These are phyloP conservation scores for Hypericum perforatum DNA, from an alignment of 345 rosid genomes.

Conservation along the genomic window DNA sequence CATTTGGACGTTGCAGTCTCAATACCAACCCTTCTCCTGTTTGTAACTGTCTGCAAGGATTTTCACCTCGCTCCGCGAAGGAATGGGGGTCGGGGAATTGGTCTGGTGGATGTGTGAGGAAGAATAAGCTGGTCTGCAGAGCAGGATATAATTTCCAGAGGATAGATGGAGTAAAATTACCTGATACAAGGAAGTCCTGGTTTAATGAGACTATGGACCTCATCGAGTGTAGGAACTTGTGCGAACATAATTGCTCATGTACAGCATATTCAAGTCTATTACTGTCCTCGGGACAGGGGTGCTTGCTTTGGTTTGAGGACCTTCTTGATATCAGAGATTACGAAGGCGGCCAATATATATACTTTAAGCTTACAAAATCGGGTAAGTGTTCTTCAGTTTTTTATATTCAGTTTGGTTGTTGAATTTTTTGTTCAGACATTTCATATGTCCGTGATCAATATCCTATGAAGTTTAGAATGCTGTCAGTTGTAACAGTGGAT, in stretches of 20 bases:
- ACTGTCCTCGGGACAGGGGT: neutral
- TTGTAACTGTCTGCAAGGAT: neutral
- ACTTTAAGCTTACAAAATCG: slow-evolving; percentile 27
- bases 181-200: slow-evolving; percentile 1
- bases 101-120: neutral
- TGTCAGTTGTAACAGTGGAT: too few species aligned
- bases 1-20: neutral
- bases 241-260: neutral
- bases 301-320: slow-evolving; percentile 3
- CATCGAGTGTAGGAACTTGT: neutral
- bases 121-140: neutral
- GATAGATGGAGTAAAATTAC: neutral
- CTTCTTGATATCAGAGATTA: neutral
- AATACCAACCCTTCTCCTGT: neutral
- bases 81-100: neutral
- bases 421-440: too few species aligned
- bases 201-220: neutral
- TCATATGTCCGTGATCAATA: too few species aligned
- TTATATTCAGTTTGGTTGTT: too few species aligned
- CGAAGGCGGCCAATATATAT: slow-evolving; percentile 25
- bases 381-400: slow-evolving; percentile 10
- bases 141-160: neutral
- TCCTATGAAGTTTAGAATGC: too few species aligned
- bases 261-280: neutral
- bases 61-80: neutral